Evolutionary conservation across 2,329 filamentous ascomycete genomes (phyloP).

Genomic region (Trichoderma gracile): DNA sequence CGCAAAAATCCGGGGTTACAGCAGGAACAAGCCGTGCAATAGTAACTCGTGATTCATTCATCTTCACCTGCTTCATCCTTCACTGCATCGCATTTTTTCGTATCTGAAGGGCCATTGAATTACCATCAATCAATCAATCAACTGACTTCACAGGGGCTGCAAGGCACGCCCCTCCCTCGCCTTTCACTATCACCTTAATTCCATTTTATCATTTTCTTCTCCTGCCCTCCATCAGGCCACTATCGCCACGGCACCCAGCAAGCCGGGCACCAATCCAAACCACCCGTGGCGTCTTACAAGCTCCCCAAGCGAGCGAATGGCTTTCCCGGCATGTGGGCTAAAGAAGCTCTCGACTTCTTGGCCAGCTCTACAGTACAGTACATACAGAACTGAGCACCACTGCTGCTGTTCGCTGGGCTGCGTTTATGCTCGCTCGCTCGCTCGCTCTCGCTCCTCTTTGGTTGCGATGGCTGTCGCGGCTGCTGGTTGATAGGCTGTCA

Average conservation of each 20-base stretch:
- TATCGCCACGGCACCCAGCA: constrained; percentile 10
- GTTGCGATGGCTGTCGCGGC: not conserved
- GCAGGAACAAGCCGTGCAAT: not conserved
- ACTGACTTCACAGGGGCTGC: no score
- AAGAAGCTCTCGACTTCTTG: no score
- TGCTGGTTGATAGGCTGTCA: constrained; percentile 11
- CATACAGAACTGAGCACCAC: no score
- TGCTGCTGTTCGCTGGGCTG: no score
- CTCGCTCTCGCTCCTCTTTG: not conserved
- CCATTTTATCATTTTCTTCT: not conserved
- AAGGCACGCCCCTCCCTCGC: no score
- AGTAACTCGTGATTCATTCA: no score
- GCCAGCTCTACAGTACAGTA: no score
- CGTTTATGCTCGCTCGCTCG: not conserved
- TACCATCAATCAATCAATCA: no score
- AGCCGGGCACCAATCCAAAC: constrained; percentile 17
- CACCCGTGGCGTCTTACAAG: constrained; percentile 18
- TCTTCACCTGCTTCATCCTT: no score
- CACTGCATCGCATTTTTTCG: no score
- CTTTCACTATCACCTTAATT: no score
- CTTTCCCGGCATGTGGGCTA: not conserved
- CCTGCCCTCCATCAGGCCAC: not conserved
- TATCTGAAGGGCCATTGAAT: no score
- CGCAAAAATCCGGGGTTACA: constrained; percentile 1
- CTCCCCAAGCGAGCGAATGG: not conserved